phyloP scores from a whole-genome alignment of 768 basidiomycete genomes.

The Goffeauzyma gilvescens region DNA sequence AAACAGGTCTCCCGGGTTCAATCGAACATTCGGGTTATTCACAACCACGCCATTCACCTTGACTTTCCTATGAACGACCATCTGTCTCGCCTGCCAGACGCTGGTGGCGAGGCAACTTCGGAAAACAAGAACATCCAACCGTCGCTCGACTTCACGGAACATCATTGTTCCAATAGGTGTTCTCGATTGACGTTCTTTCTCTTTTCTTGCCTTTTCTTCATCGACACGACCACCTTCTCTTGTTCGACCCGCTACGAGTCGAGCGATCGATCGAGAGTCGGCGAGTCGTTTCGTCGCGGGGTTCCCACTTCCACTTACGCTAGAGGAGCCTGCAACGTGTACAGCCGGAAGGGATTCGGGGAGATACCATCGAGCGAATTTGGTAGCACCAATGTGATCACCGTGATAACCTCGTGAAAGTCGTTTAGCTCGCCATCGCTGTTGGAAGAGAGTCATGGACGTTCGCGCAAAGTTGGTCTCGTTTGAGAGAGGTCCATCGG shows the following conservation, averaged over 20 bases:
- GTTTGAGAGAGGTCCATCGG: slow-evolving; percentile 20
- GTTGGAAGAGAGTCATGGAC: slow-evolving; percentile 57
- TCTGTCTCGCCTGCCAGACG: slow-evolving; percentile 68
- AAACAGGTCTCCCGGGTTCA: slow-evolving; percentile 87
- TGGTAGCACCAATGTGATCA: slow-evolving; percentile 75
- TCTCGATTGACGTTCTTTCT: slow-evolving; percentile 43
- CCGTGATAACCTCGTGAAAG: slow-evolving; percentile 87
- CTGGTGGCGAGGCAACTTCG: slow-evolving; percentile 69
- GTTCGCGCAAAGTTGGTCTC: slow-evolving; percentile 46
- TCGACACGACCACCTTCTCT: slow-evolving; percentile 31
- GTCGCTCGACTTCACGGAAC: slow-evolving; percentile 80
- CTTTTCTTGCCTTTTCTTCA: slow-evolving; percentile 38
- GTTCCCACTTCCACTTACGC: background rate
- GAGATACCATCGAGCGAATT: slow-evolving; percentile 88
- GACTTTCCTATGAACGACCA: slow-evolving; percentile 75
- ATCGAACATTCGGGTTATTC: slow-evolving; percentile 60
- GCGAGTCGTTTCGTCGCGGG: no score
- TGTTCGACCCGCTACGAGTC: slow-evolving; percentile 35
- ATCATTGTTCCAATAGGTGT: slow-evolving; percentile 90
- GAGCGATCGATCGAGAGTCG: slow-evolving; percentile 5
- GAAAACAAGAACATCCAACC: slow-evolving; percentile 84
- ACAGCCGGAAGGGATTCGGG: slow-evolving; percentile 57
- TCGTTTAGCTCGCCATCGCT: slow-evolving; percentile 72
- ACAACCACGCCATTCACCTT: slow-evolving; percentile 78
- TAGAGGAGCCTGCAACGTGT: slow-evolving; percentile 10